Evolutionary conservation across 192 early-diverging fungal species (phyloP), one percentile per base, ranked within the genome.

Genomic region (Coemansia sp.): DNA sequence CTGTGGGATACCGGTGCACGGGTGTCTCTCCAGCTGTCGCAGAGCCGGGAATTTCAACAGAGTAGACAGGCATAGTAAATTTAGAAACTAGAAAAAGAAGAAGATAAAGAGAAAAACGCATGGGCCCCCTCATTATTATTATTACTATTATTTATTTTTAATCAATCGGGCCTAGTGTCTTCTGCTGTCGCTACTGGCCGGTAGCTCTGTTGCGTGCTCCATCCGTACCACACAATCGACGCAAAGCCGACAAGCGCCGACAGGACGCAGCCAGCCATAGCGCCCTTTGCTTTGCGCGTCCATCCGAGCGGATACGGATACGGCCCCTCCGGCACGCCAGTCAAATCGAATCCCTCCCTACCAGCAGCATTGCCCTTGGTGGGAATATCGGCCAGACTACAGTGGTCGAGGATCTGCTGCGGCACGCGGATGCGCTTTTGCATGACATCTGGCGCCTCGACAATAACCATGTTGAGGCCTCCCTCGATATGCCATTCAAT

Each of bases 291-390:
- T 72, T 84, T 87, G 19, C 62, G 58, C 8, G 85, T 85, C 74
- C 91, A 88, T 17, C 70, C 82, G 14, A 78, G 80, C 41, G 65
- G 67, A 14, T 89, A 80, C n/a, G 76, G 58, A 33, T 72, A 56
- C 4, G 87, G 82, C 1, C 87, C 84, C 11, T 73, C 36, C 32
- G 75, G 78, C 26, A 66, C 76, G 41, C 88, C 89, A 17, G 29
- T 61, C 57, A 94, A 67, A 70, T 91, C 86, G 26, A 87, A 59
- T 8, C 85, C 87, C 35, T 78, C 35, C 8, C 87, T 88, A 21
- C 91, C 93, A 8, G 84, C 85, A 11, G 89, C 93, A 58, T 93
- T 93, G 6, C 91, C 93, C 32, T 29, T 35, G 34, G 76, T 82
- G 26, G 81, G 60, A 36, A 86, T 85, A 24, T 83, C 85, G 12